Base-by-base conservation (phyloP, 1,139 yeast genomes). In the Diutina catenulata region DNA sequence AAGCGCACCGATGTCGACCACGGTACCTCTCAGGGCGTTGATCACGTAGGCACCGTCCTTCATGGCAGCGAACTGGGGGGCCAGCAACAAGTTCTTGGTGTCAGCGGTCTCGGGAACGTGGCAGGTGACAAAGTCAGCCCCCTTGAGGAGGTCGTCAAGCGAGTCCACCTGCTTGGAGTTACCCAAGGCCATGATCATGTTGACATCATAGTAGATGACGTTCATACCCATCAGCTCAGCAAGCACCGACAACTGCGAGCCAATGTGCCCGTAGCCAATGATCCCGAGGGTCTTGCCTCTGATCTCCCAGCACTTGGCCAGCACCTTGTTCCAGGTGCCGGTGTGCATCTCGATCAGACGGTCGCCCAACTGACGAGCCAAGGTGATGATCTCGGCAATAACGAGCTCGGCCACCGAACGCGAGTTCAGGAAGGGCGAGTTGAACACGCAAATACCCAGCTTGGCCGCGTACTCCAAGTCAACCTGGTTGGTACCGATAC, bases 221-320 rank as follows among this genome's bases (percentile, higher is more conserved):
- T 82, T 83, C 95, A 91, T 82, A 65, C 99, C 99, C 80, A 91
- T 80, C 36, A 96, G 77, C 70, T 91, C 99, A 37, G 99, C 97
- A 49, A 91, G 70, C 18, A 91, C 98, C 6, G 95, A 83, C 57
- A 91, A 77, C 65, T 91, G 99, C 35, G 97, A 70, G 52, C 99
- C 99, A 63, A 91, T 93, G 60, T 91, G 99, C 50, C 99, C 99
- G 55, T 93, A 91, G 47, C 99, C 99, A 26, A 91, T 72, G 53
- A 91, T 91, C 47, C 98, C 99, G 50, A 91, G 72, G 39, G 98
- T 91, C 65, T 91, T 91, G 50, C 99, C 98, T 66, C 99, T 82
- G 50, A 93, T 88, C 68, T 91, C 99, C 98, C 98, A 91, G 67
- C 99, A 91, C 61, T 76, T 87, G 50, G 87, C 72, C 52, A 86